Evolutionary conservation across 176 grass and related monocot species (phyloP).

Genomic region (Oryza glumipatula): DNA sequence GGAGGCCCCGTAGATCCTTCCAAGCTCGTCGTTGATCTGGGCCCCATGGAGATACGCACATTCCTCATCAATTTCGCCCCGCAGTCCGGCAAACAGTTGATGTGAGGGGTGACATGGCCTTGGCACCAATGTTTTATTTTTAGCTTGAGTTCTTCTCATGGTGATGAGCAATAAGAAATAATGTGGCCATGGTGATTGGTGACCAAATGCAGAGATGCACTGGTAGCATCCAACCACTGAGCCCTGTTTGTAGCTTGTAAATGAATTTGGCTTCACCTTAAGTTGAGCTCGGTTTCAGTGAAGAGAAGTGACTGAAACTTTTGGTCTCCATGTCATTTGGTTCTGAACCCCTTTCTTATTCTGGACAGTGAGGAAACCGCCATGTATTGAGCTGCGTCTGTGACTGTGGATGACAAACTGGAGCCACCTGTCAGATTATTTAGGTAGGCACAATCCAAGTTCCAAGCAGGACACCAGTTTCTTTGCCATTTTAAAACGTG

Average conservation of each 20-base stretch:
- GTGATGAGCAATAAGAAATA: constrained; percentile 42
- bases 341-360: neutral
- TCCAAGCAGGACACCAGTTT: too few relatives aligned
- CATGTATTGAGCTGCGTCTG: neutral
- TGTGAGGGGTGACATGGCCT: neutral
- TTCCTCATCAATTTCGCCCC: constrained; percentile 64
- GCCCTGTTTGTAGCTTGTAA: neutral
- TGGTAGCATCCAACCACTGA: neutral
- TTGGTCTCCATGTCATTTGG: neutral
- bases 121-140: constrained; percentile 27
- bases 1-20: constrained; percentile 70
- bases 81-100: neutral
- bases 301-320: neutral
- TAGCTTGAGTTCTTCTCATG: neutral
- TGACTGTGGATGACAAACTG: neutral
- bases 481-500: too few relatives aligned
- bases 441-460: too few relatives aligned
- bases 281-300: neutral
- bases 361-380: neutral
- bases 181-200: constrained; percentile 26
- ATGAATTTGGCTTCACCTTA: neutral
- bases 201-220: neutral
- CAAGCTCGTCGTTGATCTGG: constrained; percentile 63
- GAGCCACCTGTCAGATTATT: constrained; percentile 4
- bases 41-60: constrained; percentile 95